Evolutionary conservation across 805 yeast genomes (phyloP).

Genomic region (Candida krabiensis): DNA sequence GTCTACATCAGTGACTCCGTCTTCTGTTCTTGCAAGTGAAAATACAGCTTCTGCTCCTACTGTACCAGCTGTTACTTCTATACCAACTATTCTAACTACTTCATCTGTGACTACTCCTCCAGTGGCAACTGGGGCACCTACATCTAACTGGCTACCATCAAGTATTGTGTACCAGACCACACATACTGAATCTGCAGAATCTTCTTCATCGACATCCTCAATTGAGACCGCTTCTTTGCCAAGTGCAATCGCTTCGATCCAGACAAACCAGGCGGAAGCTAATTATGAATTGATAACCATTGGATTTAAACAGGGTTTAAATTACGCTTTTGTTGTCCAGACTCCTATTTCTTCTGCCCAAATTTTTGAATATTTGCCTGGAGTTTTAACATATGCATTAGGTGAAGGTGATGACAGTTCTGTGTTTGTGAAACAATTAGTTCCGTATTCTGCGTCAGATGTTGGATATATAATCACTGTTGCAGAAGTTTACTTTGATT

Average conservation of each 20-base stretch:
- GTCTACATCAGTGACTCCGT: too few relatives aligned
- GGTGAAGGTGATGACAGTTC: conserved; percentile 26
- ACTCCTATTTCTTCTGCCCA: conserved; percentile 79
- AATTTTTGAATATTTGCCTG: conserved; percentile 82
- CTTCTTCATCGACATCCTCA: conserved; percentile 29
- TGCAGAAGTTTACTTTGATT: conserved; percentile 84
- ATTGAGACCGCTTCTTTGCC: conserved; percentile 60
- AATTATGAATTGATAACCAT: conserved; percentile 61
- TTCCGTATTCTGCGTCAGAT: conserved; percentile 65
- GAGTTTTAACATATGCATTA: conserved; percentile 65
- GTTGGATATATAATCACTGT: conserved; percentile 76
- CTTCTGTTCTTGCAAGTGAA: too few relatives aligned
- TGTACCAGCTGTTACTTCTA: too few relatives aligned
- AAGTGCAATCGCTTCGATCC: conserved; percentile 71
- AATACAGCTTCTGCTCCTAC: too few relatives aligned
- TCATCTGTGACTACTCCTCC: too few relatives aligned
- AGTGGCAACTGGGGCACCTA: too few relatives aligned
- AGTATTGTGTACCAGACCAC: conserved; percentile 36
- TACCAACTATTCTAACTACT: too few relatives aligned
- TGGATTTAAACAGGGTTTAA: conserved; percentile 77
- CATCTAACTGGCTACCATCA: conserved; percentile 47
- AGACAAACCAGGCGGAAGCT: conserved; percentile 40
- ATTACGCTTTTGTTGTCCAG: conserved; percentile 79
- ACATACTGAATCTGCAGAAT: conserved; percentile 29
- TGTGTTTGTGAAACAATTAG: conserved; percentile 64